A percentile compares a stretch with the other conserved stretches of the same genome.
These are phyloP conservation scores for Fusarium austroafricanum DNA, from an alignment of 2,329 filamentous ascomycete species.

Conservation along the genomic window DNA sequence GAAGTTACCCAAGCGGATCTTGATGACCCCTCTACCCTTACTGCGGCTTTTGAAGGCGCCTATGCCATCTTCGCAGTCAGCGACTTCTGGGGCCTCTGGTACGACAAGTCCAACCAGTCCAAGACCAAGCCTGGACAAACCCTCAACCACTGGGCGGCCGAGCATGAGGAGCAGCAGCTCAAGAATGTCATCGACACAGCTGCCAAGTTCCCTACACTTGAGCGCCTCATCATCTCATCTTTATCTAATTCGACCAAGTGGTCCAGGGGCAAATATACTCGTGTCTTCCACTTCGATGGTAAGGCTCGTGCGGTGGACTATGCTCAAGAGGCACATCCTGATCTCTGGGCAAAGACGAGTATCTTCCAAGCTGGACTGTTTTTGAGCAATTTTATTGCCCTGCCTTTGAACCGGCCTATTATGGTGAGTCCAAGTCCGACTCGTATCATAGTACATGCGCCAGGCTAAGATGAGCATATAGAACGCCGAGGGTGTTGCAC, in stretches of 20 bases:
- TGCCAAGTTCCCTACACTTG: slow-evolving; percentile 46
- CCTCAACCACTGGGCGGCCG: slow-evolving; percentile 34
- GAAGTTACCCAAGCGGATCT: slow-evolving; percentile 19
- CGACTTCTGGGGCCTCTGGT: slow-evolving; percentile 44
- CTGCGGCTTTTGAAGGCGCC: slow-evolving; percentile 1
- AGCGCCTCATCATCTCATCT: slow-evolving; percentile 54
- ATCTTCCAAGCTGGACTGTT: slow-evolving; percentile 32
- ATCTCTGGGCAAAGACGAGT: slow-evolving; percentile 42
- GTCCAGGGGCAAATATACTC: slow-evolving; percentile 55
- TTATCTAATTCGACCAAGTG: slow-evolving; percentile 51
- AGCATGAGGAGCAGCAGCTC: slow-evolving; percentile 52
- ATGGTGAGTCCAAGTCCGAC: slow-evolving; percentile 3
- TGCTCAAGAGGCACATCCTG: slow-evolving; percentile 19
- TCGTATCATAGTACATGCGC: too few relatives aligned
- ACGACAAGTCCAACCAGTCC: slow-evolving; percentile 15
- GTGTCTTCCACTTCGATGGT: slow-evolving; percentile 56
- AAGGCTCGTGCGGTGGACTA: slow-evolving; percentile 54
- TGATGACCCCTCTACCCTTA: neutral
- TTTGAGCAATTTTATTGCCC: slow-evolving; percentile 27
- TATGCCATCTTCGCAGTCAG: slow-evolving; percentile 46
- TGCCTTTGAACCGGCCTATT: neutral
- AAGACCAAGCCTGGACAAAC: slow-evolving; percentile 25
- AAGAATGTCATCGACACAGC: slow-evolving; percentile 54
- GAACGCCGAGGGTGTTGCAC: slow-evolving; percentile 32
- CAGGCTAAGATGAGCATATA: neutral